phyloP scores from a whole-genome alignment of 768 basidiomycete genomes.

The Amyloporia xantha region DNA sequence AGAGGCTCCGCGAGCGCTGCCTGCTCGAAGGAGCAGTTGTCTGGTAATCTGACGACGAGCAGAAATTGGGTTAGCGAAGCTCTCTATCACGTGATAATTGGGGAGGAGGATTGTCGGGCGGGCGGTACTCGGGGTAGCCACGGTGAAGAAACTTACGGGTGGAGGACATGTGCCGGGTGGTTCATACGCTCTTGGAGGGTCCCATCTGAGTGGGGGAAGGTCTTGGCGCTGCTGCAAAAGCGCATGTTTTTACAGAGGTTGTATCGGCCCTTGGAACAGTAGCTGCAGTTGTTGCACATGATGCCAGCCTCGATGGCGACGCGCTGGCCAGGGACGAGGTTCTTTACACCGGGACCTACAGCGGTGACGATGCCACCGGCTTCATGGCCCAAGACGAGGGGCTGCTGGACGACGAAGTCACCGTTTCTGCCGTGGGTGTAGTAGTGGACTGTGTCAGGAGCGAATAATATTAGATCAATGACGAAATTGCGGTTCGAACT shows the following conservation, averaged over 20 bases:
- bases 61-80: not conserved
- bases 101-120: not conserved
- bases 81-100: not conserved
- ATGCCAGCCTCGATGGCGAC: conserved; percentile 94
- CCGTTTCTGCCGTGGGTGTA: conserved; percentile 87
- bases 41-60: conserved; percentile 52
- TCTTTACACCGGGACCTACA: conserved; percentile 68
- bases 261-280: conserved; percentile 73
- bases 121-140: conserved; percentile 5
- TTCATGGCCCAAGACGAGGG: conserved; percentile 92
- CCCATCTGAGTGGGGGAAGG: conserved; percentile 89
- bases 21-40: conserved; percentile 66
- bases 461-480: too few species aligned
- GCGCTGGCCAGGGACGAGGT: conserved; percentile 69
- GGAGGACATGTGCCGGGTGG: conserved; percentile 80
- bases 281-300: conserved; percentile 71
- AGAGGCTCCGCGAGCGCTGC: conserved; percentile 93
- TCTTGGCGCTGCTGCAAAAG: conserved; percentile 86
- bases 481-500: conserved; percentile 11
- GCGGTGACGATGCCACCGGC: conserved; percentile 82
- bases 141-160: conserved; percentile 57
- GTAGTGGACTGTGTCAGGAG: conserved; percentile 67
- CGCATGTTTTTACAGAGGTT: conserved; percentile 90
- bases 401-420: conserved; percentile 79
- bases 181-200: conserved; percentile 85